A percentile compares a stretch with the other conserved stretches of the same genome.
phyloP scores from a whole-genome alignment of 129 eudicot genomes.

The Scalesia atractyloides region DNA sequence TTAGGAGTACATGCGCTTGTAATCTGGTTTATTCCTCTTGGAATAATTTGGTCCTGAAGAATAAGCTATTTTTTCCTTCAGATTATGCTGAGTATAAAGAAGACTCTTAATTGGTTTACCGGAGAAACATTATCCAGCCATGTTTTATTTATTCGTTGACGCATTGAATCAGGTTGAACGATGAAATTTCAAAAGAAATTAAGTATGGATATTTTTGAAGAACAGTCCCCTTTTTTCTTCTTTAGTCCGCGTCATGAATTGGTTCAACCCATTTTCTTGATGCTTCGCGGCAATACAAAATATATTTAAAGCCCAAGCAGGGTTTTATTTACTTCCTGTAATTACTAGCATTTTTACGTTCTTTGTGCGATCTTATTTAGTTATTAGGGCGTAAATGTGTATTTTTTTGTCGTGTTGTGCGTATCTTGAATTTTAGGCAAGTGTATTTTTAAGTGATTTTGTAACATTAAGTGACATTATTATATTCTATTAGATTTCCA shows the following conservation, averaged over 20 bases:
- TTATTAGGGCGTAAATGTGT: background rate
- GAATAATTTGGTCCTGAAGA: slow-evolving; percentile 24
- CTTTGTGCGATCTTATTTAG: slow-evolving; percentile 8
- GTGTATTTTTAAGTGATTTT: background rate
- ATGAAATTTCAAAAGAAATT: background rate
- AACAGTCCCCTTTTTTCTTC: background rate
- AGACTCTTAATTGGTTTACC: slow-evolving; percentile 8
- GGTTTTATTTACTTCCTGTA: slow-evolving; percentile 11
- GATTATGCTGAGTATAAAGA: slow-evolving; percentile 16
- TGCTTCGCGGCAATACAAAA: background rate
- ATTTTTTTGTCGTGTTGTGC: background rate
- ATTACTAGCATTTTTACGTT: slow-evolving; percentile 12
- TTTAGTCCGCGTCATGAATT: background rate
- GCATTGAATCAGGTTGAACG: slow-evolving; percentile 15
- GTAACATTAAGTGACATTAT: background rate
- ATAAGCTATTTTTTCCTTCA: slow-evolving; percentile 22
- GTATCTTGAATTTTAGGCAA: slow-evolving; percentile 15
- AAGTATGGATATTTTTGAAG: background rate
- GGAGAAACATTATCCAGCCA: slow-evolving; percentile 1
- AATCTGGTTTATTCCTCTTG: slow-evolving; percentile 27
- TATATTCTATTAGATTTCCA: background rate
- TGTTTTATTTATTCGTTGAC: background rate
- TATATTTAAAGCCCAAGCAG: slow-evolving; percentile 15
- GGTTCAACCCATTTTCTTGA: background rate
- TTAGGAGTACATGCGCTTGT: slow-evolving; percentile 18